Evolutionary conservation across 2,329 filamentous ascomycete species (phyloP).

Genomic region (Alternaria ventricosa): DNA sequence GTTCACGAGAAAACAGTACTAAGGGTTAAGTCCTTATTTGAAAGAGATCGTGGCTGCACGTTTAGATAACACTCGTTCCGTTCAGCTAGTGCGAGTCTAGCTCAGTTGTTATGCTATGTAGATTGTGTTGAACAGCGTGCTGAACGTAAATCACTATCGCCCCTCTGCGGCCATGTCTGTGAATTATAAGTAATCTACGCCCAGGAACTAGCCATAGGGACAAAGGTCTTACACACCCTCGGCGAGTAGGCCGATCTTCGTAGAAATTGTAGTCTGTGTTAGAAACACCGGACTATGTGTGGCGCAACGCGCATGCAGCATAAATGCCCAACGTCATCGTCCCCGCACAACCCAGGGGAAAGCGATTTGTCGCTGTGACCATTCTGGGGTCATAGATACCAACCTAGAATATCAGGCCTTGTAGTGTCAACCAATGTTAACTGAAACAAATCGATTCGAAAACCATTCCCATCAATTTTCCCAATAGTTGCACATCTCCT

Average conservation of each 20-base stretch:
- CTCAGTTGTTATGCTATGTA: no score
- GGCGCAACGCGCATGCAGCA: not conserved
- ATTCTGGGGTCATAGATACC: not conserved
- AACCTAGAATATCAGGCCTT: not conserved
- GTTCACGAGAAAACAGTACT: no score
- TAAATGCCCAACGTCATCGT: not conserved
- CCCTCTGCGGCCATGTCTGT: no score
- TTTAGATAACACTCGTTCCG: no score
- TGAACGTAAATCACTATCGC: no score
- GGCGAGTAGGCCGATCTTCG: not conserved
- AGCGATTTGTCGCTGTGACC: not conserved
- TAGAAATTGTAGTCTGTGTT: not conserved
- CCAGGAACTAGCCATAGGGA: no score
- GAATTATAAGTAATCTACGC: no score
- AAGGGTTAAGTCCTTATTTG: no score
- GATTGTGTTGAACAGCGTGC: no score
- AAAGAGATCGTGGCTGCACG: no score
- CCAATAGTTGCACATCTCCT: not conserved
- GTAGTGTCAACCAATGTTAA: not conserved
- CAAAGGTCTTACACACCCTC: not conserved
- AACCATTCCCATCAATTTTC: not conserved
- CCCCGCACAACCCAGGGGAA: not conserved
- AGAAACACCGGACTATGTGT: not conserved
- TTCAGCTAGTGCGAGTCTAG: no score
- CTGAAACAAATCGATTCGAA: not conserved